A percentile compares a stretch with the other conserved stretches of the same genome.
Conservation (phyloP, 2,329 filamentous ascomycete species). For the Apiospora kogelbergensis region DNA sequence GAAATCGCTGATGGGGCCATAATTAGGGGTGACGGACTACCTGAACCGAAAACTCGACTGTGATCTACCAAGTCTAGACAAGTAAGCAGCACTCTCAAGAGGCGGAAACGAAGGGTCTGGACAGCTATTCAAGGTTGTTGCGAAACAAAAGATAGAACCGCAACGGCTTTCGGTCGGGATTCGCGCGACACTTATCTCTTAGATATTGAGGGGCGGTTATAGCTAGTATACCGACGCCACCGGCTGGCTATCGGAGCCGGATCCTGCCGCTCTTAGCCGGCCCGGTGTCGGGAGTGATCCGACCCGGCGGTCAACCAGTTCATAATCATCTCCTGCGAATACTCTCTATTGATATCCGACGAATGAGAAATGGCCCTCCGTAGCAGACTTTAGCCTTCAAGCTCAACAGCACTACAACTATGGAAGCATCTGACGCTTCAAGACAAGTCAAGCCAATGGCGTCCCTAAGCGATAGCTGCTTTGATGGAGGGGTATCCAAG, state of each 20-base stretch:
- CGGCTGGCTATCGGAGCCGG: conserved; percentile 2
- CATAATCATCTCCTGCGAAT: neutral
- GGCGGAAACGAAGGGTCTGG: neutral
- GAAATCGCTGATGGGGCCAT: conserved; percentile 8
- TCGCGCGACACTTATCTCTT: neutral
- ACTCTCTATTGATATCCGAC: too few species aligned
- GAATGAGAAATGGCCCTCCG: neutral
- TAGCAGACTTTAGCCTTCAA: too few species aligned
- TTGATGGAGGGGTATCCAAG: neutral
- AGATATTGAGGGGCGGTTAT: neutral
- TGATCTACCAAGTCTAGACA: neutral
- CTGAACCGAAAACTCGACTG: neutral
- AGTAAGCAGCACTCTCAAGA: neutral
- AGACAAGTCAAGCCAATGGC: too few species aligned
- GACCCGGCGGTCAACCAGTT: neutral
- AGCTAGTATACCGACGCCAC: neutral
- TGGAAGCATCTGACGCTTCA: too few species aligned
- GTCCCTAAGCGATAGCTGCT: neutral
- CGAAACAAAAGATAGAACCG: neutral
- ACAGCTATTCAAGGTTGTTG: neutral
- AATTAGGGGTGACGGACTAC: neutral
- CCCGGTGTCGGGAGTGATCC: neutral
- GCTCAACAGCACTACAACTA: too few species aligned
- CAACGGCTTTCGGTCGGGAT: neutral
- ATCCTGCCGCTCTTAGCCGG: neutral